Evolutionary conservation across 768 basidiomycete genomes (phyloP), one percentile per base, ranked within the genome.

Genomic region (Trametes elegans): DNA sequence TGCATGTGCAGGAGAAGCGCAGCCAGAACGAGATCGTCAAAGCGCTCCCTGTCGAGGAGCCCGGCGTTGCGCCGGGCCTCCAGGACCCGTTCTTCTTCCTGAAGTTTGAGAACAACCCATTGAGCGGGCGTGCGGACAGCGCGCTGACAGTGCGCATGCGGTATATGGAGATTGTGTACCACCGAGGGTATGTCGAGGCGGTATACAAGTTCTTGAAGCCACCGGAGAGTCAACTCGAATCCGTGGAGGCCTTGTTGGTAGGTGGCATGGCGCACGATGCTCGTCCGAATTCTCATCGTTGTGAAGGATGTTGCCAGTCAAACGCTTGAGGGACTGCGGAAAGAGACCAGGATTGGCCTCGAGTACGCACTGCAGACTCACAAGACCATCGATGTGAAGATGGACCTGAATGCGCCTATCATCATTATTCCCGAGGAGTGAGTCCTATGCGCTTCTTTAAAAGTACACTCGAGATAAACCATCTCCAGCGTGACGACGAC

Each of bases 341-440:
- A 93, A 66, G 94, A 98, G 66, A 98, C 97, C 7, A 76, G 97
- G 49, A 91, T 92, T 0, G 93, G 97, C 14, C 75, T 99, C 49
- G 96, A 98, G 73, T 88, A 88, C 71, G 96, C 96, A 0, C 72
- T 99, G 43, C 87, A 94, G 69, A 85, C 83, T 14, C 95, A 97
- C 77, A 96, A 93, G 76, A 98, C 97, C 1, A 77, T 98, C 39
- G 95, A 98, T 68, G 77, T 99, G n/a, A 90, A 92, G 61, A 83
- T 99, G 74, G 95, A 99, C 65, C 80, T 99, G 78, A 91, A 96
- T 64, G 93, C 97, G 0, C 97, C 97, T 5, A 84, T 99, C 62
- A 97, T 99, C 66, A 93, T 99, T 63, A 81, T 98, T 48, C 97
- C 97, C 1, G 96, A 98, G 73, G 85, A 92, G 93, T 94, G 66